phyloP scores from a whole-genome alignment of 257 asterid genomes.

The Scutellaria galericulata region DNA sequence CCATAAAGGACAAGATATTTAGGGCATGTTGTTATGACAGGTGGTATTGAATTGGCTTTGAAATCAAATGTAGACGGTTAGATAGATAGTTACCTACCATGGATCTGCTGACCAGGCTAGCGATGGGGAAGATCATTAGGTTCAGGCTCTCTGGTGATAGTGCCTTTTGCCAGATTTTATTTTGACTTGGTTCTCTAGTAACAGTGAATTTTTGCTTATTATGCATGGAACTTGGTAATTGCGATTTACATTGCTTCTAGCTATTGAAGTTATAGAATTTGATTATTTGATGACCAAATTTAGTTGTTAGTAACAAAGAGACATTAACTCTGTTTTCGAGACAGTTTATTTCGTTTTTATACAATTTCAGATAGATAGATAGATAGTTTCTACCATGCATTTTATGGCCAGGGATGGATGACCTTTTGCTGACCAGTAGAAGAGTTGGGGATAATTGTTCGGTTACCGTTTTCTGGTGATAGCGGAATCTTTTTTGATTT shows the following conservation, averaged over 20 bases:
- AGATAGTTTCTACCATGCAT: neutral
- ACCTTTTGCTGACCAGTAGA: neutral
- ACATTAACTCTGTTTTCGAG: neutral
- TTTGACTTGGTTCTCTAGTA: neutral
- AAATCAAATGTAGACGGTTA: neutral
- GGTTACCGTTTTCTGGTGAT: slow-evolving; percentile 6
- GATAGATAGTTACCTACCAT: neutral
- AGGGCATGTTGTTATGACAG: neutral
- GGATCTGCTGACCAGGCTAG: too few species aligned
- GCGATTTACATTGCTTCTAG: neutral
- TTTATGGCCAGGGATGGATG: neutral
- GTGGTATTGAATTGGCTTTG: slow-evolving; percentile 19
- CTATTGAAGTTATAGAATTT: neutral
- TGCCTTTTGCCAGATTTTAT: neutral
- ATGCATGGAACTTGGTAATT: neutral
- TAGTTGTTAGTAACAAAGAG: neutral
- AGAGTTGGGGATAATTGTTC: neutral
- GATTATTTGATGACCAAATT: neutral
- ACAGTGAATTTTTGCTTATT: neutral
- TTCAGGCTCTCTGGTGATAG: neutral
- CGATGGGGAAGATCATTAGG: neutral
- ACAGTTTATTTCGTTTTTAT: neutral
- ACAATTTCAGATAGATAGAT: slow-evolving; percentile 7
- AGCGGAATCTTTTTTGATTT: slow-evolving; percentile 2
- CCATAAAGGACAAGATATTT: neutral